phyloP scores from a whole-genome alignment of 2,329 filamentous ascomycete species.

The Ophiostoma perfectum region DNA sequence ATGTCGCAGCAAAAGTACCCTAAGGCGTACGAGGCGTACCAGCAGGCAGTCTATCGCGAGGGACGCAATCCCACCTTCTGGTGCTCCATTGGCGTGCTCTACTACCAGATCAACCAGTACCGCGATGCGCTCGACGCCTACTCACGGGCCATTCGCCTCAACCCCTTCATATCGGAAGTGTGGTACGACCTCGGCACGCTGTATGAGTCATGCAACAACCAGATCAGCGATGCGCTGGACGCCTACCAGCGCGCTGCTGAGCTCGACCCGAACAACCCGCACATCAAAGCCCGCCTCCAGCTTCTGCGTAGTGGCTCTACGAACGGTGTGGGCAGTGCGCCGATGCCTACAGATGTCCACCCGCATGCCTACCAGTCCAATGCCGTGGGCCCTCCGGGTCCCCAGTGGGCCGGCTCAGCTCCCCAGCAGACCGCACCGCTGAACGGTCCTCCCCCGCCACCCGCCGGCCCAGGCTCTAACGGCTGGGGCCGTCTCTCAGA shows the following conservation, averaged over 20 bases:
- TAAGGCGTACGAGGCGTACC: constrained; percentile 96
- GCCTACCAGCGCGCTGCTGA: constrained; percentile 93
- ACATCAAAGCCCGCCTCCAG: constrained; percentile 92
- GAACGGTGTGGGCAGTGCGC: constrained; percentile 61
- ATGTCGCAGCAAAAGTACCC: constrained; percentile 99
- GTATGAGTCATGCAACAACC: constrained; percentile 99
- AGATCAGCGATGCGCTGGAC: constrained; percentile 91
- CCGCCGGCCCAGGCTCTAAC: constrained; percentile 53
- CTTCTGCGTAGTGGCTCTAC: constrained; percentile 72
- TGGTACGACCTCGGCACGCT: constrained; percentile 98
- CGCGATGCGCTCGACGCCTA: constrained; percentile 96
- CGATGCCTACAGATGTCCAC: constrained; percentile 93
- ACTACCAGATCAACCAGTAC: constrained; percentile 99
- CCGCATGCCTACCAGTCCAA: constrained; percentile 88
- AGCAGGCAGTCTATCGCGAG: constrained; percentile 96
- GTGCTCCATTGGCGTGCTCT: constrained; percentile 98
- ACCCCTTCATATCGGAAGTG: constrained; percentile 97
- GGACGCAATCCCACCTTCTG: constrained; percentile 97
- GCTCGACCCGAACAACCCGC: constrained; percentile 84
- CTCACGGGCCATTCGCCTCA: constrained; percentile 89
- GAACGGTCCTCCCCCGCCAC: constrained; percentile 51
- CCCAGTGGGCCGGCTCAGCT: constrained; percentile 78
- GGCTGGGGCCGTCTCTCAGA: constrained; percentile 67
- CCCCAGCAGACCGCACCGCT: constrained; percentile 42
- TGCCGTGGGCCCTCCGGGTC: constrained; percentile 75